Evolutionary conservation across 352 stramenopile genomes (phyloP), one percentile per base, ranked within the genome.

Genomic region (Phytopythium vexans): DNA sequence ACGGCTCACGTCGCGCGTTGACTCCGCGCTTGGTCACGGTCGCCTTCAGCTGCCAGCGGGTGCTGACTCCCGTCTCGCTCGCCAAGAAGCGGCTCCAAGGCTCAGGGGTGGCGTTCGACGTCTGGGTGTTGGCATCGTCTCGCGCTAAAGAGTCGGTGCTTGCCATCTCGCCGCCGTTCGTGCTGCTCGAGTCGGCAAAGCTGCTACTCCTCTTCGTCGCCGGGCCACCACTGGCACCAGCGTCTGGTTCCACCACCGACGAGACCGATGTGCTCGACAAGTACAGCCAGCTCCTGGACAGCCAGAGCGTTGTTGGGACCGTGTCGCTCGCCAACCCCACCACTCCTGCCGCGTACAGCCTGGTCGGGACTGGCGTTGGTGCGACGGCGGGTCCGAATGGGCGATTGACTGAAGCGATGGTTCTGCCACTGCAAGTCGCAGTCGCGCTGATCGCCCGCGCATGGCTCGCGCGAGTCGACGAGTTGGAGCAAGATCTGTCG

Each of bases 101-200:
- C 3, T 41, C 52, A 12, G 34, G 35, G 12, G 11, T 16, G 10
- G 37, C 21, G 14, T 47, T 54, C 10, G 49, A 35, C 32, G 41
- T 54, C 12, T 69, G 62, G 62, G 57, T 61, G 8, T 27, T 32
- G 1, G 31, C 49, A 8, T 47, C 49, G 8, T 15, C 12, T 31
- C 27, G 12, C 9, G 16, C 12, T 27, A 34, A 44, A n/a, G 27
- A 49, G 36, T 3, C 32, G n/a, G 4, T 12, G 10, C 11, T 41
- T 36, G 32, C 37, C 12, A 35, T 27, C 52, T 35, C 44, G 5
- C 16, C 50, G 10, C 58, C 53, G 21, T 70, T 64, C 38, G 70
- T 81, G n/a, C 63, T 81, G 6, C 41, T 81, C 0, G 71, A 81
- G 15, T 72, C 67, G 0, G 71, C 64, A 48, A 73, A 75, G 48